Base-by-base conservation (phyloP, 1,284 basidiomycete species). In the Phylloporus gajari region DNA sequence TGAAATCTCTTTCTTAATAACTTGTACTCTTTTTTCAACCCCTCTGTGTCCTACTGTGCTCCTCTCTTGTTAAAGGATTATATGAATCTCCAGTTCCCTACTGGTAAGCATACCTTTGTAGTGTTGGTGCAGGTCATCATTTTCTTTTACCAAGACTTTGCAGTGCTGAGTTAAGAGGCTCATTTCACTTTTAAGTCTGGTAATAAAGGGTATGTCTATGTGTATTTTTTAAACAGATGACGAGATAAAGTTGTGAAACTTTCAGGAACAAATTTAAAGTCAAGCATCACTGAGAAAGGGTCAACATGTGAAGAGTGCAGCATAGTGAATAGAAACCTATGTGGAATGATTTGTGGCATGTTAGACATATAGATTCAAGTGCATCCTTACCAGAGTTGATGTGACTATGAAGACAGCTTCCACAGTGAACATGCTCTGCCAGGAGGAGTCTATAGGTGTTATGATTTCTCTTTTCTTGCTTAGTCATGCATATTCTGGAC, bases 381-480 rank as follows among this genome's bases (percentile, higher is more conserved):
- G 79, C 85, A 70, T 87, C 82, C 62, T 84, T 78, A 25, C 84
- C 83, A 9, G 85, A 80, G n/a, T 81, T 81, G 58, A 91, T 86
- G 74, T 89, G 84, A 38, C 80, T 75, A 3, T 83, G 82, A 15
- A 93, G 83, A 73, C 92, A 93, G 27, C 82, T 80, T 68, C 87
- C 86, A 81, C 91, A 93, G 76, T 89, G 89, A 25, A 93, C 79
- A 72, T 93, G 91, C 32, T 91, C 91, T 92, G 70, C 23, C 19
- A 58, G 27, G 32, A 7, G 19, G 27, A 30, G 42, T 23, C 11
- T 27, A 13, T n/a, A n/a, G n/a, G n/a, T n/a, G n/a, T n/a, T n/a
- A n/a, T n/a, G n/a, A n/a, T n/a, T n/a, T n/a, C n/a, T n/a, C n/a
- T n/a, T n/a, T n/a, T n/a, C n/a, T n/a, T n/a, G n/a, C n/a, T n/a